Percentiles rank a stretch among this genome's conserved stretches.
phyloP scores from a whole-genome alignment of 352 stramenopile species.

The Phytophthora melonis region DNA sequence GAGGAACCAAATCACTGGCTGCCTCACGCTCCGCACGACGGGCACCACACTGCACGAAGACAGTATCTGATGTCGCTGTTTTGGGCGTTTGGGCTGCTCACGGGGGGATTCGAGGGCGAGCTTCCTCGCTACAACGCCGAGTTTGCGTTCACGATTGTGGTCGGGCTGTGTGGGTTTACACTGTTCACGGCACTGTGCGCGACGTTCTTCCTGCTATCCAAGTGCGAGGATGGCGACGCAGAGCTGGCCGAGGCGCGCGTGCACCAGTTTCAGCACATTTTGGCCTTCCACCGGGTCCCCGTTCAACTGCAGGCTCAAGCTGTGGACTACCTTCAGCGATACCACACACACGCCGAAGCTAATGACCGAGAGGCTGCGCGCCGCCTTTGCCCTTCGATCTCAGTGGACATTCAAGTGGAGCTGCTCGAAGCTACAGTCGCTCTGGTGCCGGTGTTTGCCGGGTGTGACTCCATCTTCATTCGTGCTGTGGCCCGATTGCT shows the following conservation, averaged over 20 bases:
- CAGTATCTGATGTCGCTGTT: conserved; percentile 73
- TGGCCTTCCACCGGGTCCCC: conserved; percentile 72
- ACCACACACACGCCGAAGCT: conserved; percentile 68
- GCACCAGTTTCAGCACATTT: conserved; percentile 73
- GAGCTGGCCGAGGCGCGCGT: conserved; percentile 70
- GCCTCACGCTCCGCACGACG: conserved; percentile 33
- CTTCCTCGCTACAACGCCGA: conserved; percentile 55
- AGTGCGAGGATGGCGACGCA: conserved; percentile 65
- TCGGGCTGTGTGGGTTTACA: conserved; percentile 66
- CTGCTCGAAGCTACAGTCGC: conserved; percentile 62
- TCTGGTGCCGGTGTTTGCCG: conserved; percentile 66
- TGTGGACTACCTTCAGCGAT: conserved; percentile 73
- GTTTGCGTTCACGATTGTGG: conserved; percentile 72
- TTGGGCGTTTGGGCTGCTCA: conserved; percentile 73
- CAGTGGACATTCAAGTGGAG: conserved; percentile 75
- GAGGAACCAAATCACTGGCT: conserved; percentile 60
- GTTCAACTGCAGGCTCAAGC: conserved; percentile 56
- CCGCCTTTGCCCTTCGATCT: conserved; percentile 75
- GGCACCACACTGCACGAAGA: conserved; percentile 13
- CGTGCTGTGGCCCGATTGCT: conserved; percentile 64
- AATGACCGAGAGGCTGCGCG: conserved; percentile 70
- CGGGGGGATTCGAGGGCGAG: conserved; percentile 67
- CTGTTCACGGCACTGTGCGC: conserved; percentile 77
- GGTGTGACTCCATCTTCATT: conserved; percentile 67
- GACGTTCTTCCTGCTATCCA: conserved; percentile 82